Conservation (phyloP, 2,329 filamentous ascomycete species). For the Colletotrichum higginsianum region DNA sequence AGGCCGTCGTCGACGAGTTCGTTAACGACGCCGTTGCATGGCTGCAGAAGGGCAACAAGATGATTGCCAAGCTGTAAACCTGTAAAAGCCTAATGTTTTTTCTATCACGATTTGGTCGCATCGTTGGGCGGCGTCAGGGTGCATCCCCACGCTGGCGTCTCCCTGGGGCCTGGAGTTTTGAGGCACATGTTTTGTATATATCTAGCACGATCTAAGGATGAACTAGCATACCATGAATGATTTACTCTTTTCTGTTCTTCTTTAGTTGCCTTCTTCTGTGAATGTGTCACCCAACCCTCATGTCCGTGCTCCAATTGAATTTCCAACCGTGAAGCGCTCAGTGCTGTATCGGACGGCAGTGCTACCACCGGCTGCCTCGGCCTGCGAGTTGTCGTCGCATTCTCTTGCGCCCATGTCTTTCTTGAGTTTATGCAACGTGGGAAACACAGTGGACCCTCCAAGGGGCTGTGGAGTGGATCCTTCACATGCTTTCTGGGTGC, state of each 20-base stretch:
- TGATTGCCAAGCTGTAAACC: slow-evolving; percentile 79
- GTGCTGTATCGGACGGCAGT: background rate
- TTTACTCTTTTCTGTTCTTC: background rate
- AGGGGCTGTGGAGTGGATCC: background rate
- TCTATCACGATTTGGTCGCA: slow-evolving; percentile 35
- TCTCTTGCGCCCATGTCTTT: slow-evolving; percentile 24
- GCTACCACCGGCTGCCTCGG: background rate
- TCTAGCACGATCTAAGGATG: slow-evolving; percentile 21
- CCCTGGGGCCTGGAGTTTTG: slow-evolving; percentile 32
- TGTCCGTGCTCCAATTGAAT: background rate
- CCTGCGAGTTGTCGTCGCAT: background rate
- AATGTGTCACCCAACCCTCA: background rate
- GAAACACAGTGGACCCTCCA: background rate
- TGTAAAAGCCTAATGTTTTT: slow-evolving; percentile 33
- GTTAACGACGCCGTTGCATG: slow-evolving; percentile 83
- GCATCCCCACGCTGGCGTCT: background rate
- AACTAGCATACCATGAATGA: slow-evolving; percentile 37
- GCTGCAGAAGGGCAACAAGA: slow-evolving; percentile 77
- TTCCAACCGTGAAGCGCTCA: background rate
- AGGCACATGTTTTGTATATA: slow-evolving; percentile 39
- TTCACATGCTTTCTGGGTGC: slow-evolving; percentile 15
- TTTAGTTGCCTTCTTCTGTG: no score
- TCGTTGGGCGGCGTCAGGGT: slow-evolving; percentile 12
- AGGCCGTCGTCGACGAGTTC: slow-evolving; percentile 94
- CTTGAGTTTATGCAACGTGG: background rate